A percentile compares a stretch with the other conserved stretches of the same genome.
Conservation (phyloP, 176 grass and related monocot species). For the Triticum urartu region DNA sequence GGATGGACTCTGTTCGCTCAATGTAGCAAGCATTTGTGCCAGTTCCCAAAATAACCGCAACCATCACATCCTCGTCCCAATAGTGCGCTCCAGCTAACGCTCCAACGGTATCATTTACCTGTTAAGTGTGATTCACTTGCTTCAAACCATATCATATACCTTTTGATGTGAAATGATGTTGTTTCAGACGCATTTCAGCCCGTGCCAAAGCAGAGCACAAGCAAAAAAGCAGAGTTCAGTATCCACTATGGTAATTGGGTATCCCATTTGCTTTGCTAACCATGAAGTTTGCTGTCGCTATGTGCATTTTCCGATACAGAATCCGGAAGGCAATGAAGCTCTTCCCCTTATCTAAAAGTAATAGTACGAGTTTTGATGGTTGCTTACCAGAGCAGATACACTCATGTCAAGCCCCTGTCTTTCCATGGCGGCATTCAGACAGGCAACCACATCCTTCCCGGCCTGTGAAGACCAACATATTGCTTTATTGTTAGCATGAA, state of each 20-base stretch:
- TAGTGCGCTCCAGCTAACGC: conserved; percentile 44
- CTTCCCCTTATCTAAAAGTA: too few species aligned
- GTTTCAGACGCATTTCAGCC: not conserved
- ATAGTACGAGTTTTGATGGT: not conserved
- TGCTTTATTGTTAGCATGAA: not conserved
- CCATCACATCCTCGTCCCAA: conserved; percentile 40
- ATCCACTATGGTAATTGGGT: not conserved
- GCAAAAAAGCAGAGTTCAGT: not conserved
- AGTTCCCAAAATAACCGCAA: conserved; percentile 54
- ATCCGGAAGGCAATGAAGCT: not conserved
- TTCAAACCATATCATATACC: not conserved
- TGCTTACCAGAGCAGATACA: conserved; percentile 38
- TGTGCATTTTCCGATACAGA: not conserved
- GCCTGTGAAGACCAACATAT: not conserved
- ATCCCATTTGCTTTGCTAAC: not conserved
- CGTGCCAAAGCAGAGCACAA: not conserved
- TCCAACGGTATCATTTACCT: conserved; percentile 44
- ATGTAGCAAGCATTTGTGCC: conserved; percentile 63
- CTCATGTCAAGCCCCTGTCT: conserved; percentile 41
- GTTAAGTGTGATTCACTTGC: not conserved
- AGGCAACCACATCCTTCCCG: conserved; percentile 44
- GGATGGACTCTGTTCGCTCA: conserved; percentile 26
- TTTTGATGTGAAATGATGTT: not conserved
- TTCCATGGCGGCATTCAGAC: conserved; percentile 33
- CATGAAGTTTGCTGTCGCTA: not conserved